These are phyloP conservation scores for Cardamine occulta DNA, from an alignment of 345 rosid species.

Conservation along the genomic window DNA sequence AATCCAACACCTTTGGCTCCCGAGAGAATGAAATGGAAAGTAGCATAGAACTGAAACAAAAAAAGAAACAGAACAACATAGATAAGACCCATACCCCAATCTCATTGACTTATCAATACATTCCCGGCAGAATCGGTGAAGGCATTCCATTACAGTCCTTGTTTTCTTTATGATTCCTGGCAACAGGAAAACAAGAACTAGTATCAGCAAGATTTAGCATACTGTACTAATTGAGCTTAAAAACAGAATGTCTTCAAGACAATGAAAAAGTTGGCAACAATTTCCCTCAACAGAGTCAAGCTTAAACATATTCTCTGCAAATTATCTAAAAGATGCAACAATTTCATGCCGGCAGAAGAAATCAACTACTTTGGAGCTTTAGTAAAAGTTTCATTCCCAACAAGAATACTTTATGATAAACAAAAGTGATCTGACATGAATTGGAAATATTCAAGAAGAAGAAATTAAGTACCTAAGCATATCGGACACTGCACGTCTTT, in stretches of 20 bases:
- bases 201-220: neutral
- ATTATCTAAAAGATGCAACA: slow-evolving; percentile 1
- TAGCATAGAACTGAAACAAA: slow-evolving; percentile 14
- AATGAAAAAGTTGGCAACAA: neutral
- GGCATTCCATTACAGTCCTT: slow-evolving; percentile 86
- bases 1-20: slow-evolving; percentile 19
- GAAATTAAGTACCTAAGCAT: slow-evolving; percentile 57
- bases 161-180: slow-evolving; percentile 82
- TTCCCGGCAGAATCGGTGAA: slow-evolving; percentile 86
- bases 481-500: slow-evolving; percentile 86
- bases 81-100: slow-evolving; percentile 56
- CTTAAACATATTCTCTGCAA: slow-evolving; percentile 16
- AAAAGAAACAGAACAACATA: slow-evolving; percentile 1
- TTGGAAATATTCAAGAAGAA: neutral
- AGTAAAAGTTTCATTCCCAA: neutral
- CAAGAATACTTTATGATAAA: neutral
- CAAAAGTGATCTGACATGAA: neutral
- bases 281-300: neutral
- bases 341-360: neutral
- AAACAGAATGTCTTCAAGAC: neutral
- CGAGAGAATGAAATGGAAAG: slow-evolving; percentile 19
- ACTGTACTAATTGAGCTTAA: neutral
- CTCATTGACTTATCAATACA: slow-evolving; percentile 90
- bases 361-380: slow-evolving; percentile 11
- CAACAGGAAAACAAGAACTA: slow-evolving; percentile 18